Evolutionary conservation across 345 rosid species (phyloP), one percentile per base, ranked within the genome.

Genomic region (sweet orange (Citrus sinensis)): DNA sequence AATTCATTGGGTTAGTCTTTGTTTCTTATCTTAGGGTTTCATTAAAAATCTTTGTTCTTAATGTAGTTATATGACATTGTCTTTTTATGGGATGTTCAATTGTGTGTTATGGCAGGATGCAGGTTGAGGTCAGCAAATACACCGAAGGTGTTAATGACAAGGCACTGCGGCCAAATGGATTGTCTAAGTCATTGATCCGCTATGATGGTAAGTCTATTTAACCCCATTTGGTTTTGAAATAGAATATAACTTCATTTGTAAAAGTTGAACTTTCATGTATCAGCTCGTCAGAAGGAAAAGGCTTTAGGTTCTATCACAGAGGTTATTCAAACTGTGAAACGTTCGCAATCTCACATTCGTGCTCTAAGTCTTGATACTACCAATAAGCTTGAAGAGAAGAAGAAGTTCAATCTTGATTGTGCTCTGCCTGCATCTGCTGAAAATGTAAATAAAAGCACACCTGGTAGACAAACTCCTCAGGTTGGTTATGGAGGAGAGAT

Each of bases 91-190:
- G 8, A 60, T 80, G 13, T 17, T 67, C 74, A 60, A 73, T 35
- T 46, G 39, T 9, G 61, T 24, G 61, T 73, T 63, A 66, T 34
- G 75, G 81, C 90, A 95, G 99, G 78, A 96, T 96, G 99, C 99
- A 96, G 90, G 99, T 96, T 67, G 97, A 92, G 87, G 98, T 94
- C 74, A 96, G 97, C 91, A 96, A 96, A 80, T 89, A 89, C 85
- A 96, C 97, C 0, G 99, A 96, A 88, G 99, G 99, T 17, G 67
- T 89, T 46, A 86, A 85, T 42, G 91, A 96, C 61, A 91, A 88
- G 78, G 92, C 79, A 64, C 35, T 96, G 73, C 92, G 98, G 72
- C 99, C 99, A 30, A 96, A 96, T 74, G 98, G 99, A 78, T 84
- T 91, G 88, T 86, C 97, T 27, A 85, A 86, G 82, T 92, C 98